Evolutionary conservation across 2,329 filamentous ascomycete genomes (phyloP), one percentile per base, ranked within the genome.

Genomic region (Claviceps humidiphila): DNA sequence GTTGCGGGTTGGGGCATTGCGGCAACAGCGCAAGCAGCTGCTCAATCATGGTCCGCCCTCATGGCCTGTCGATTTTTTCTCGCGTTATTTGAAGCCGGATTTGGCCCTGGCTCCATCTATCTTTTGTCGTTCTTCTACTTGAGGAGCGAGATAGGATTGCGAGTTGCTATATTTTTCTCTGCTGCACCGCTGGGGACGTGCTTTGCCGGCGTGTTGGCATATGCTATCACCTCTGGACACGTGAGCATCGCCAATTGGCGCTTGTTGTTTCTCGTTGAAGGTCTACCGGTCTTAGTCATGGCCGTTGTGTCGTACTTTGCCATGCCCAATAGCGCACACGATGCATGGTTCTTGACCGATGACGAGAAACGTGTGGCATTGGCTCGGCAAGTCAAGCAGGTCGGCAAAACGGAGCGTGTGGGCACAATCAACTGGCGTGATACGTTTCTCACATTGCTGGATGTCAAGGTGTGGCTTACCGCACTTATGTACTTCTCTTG

Each of bases 111-210:
- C 2, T 55, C 65, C 16, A 62, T 64, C 2, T 67, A 66, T 44
- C 55, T 67, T 9, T 60, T 66, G 17, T 66, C 64, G 1, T 66
- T 67, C 56, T 67, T 67, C 55, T 68, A 67, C 50, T 64, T 64
- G 30, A 60, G 65, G 4, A 60, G 63, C 34, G 66, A 68, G 44
- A 54, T 68, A 0, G 66, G 66, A 0, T 54, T 68, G 7, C 59
- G 67, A 8, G 66, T 24, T n/a, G 53, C 52, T 44, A 68, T 82
- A 13, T 70, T 65, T 16, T 64, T 73, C 45, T 78, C 79, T 1
- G 83, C 64, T 4, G 81, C 81, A 0, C 82, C 83, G 1, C 69
- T 86, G 38, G 82, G 82, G 4, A 85, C 80, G 53, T 80, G 77
- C 0, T 86, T 85, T 58, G 80, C 82, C 0, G 79, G 82, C 2